Conservation (phyloP, 1,139 yeast genomes). For the Schizosaccharomyces versatilis region DNA sequence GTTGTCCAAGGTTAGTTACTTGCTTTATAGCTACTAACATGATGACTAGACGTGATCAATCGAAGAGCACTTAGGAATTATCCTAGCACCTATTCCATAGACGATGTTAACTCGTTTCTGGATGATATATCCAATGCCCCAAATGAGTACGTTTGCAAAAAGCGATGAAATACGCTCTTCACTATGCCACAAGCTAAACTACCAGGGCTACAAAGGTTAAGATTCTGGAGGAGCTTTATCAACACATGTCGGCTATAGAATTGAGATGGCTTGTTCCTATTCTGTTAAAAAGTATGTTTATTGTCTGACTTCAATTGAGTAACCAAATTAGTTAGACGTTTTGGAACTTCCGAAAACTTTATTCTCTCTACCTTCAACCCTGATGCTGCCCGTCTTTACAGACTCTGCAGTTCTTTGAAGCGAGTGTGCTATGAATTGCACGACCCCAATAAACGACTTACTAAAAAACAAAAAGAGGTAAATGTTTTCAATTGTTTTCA, state of each 20-base stretch:
- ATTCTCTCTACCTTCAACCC: conserved; percentile 59
- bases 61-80: conserved; percentile 22
- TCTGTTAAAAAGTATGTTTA: conserved; percentile 33
- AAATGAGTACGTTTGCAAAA: conserved; percentile 7
- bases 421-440: conserved; percentile 37
- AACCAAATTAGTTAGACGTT: conserved; percentile 14
- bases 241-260: conserved; percentile 40
- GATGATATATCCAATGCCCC: conserved; percentile 25
- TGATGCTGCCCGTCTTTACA: conserved; percentile 43
- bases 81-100: conserved; percentile 26
- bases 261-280: conserved; percentile 49
- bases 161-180: neutral
- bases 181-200: too few species aligned
- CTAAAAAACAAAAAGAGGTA: conserved; percentile 22
- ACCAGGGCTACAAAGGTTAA: conserved; percentile 17
- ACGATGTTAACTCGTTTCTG: conserved; percentile 34
- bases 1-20: neutral
- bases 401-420: conserved; percentile 45
- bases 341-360: conserved; percentile 40
- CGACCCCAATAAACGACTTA: conserved; percentile 28
- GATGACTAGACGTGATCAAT: conserved; percentile 17
- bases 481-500: conserved; percentile 17
- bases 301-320: too few species aligned
- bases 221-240: conserved; percentile 30
- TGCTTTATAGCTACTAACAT: neutral